phyloP scores from a whole-genome alignment of 345 rosid genomes.

The Corchorus olitorius region DNA sequence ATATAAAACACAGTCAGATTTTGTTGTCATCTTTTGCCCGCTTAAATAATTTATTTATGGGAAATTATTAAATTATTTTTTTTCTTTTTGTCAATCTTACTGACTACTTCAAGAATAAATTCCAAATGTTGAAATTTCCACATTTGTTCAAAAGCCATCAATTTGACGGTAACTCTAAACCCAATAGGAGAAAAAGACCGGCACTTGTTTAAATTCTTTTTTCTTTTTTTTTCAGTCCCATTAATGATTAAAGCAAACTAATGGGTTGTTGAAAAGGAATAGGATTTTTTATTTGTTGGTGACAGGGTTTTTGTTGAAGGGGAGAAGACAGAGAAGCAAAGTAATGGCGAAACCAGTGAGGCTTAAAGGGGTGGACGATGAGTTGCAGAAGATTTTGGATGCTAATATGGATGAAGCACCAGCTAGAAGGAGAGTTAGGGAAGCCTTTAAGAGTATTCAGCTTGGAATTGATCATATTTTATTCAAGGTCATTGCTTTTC shows the following conservation, averaged over 20 bases:
- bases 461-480: slow-evolving; percentile 78
- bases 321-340: slow-evolving; percentile 23
- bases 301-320: slow-evolving; percentile 33
- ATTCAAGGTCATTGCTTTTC: slow-evolving; percentile 58
- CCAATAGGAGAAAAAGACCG: not conserved
- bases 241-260: not conserved
- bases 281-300: slow-evolving; percentile 1
- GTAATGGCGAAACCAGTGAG: slow-evolving; percentile 44
- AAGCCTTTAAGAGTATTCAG: slow-evolving; percentile 73
- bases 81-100: not conserved
- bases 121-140: slow-evolving; percentile 28
- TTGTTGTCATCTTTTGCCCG: no score
- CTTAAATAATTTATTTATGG: not conserved
- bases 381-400: slow-evolving; percentile 55
- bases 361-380: slow-evolving; percentile 49
- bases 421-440: slow-evolving; percentile 74
- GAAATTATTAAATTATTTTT: not conserved
- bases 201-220: not conserved
- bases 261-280: not conserved
- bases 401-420: slow-evolving; percentile 76
- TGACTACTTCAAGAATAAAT: not conserved
- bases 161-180: slow-evolving; percentile 35
- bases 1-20: no score
- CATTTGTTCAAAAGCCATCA: slow-evolving; percentile 25
- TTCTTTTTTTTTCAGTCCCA: not conserved